Conservation (phyloP, 208 protist species). For the Leishmania mexicana region DNA sequence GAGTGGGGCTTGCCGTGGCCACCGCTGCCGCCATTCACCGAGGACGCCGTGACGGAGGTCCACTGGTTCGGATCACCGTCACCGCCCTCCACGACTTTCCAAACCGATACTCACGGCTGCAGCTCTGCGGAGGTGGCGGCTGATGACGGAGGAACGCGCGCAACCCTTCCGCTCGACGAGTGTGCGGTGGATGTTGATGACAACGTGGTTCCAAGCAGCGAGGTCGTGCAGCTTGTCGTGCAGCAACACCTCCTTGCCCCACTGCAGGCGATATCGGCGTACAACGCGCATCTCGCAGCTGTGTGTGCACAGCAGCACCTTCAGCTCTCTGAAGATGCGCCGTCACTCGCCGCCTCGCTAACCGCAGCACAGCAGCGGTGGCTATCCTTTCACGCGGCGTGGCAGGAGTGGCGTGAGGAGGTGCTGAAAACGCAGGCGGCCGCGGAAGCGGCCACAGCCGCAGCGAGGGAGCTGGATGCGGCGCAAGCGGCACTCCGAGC, state of each 20-base stretch:
- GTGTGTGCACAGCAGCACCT: conserved; percentile 1
- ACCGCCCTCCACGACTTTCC: neutral
- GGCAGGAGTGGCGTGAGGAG: conserved; percentile 11
- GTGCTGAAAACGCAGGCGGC: neutral
- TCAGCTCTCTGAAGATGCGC: neutral
- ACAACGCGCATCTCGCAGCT: conserved; percentile 2
- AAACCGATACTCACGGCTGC: neutral
- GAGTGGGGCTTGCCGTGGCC: neutral
- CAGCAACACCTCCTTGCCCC: conserved; percentile 3
- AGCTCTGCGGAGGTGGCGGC: neutral
- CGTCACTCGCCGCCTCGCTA: neutral
- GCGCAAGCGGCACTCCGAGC: neutral
- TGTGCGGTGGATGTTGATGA: neutral
- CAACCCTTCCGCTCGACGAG: neutral
- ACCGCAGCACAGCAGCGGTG: conserved; percentile 1
- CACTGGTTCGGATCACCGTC: neutral
- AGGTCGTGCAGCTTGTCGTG: neutral
- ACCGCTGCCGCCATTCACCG: neutral
- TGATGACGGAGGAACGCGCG: neutral
- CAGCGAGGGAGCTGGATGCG: neutral
- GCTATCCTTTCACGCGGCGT: neutral
- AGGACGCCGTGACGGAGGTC: neutral
- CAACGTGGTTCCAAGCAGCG: neutral
- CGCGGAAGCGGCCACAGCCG: neutral
- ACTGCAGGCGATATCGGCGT: conserved; percentile 6